These are phyloP conservation scores for Russula virescens DNA, from an alignment of 768 basidiomycete species.

Conservation along the genomic window DNA sequence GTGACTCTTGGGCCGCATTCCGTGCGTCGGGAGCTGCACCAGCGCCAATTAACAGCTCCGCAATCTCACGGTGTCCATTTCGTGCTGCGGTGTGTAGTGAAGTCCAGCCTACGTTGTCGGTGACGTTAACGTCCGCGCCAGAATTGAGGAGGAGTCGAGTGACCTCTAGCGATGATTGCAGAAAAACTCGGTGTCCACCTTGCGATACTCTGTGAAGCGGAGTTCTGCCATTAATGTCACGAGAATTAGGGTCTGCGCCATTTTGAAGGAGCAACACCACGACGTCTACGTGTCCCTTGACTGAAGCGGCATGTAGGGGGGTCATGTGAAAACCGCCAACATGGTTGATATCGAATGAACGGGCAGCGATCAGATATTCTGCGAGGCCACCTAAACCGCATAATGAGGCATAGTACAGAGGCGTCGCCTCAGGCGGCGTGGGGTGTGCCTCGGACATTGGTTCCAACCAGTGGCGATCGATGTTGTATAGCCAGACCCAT, in stretches of 20 bases:
- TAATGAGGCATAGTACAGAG: constrained; percentile 11
- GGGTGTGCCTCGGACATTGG: background rate
- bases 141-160: background rate
- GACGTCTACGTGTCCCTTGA: background rate
- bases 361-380: background rate
- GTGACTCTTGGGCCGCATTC: background rate
- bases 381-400: constrained; percentile 5
- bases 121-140: background rate
- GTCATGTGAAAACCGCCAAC: background rate
- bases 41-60: background rate
- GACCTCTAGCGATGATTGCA: too few species aligned
- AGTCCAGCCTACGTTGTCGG: background rate
- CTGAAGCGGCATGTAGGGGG: background rate
- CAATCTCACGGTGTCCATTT: background rate
- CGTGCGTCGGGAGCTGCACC: background rate
- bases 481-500: constrained; percentile 11
- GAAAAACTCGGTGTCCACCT: background rate
- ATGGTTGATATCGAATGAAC: background rate
- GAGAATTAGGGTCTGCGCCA: background rate
- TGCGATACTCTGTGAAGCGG: background rate
- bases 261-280: background rate
- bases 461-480: constrained; percentile 1
- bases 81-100: too few species aligned
- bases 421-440: background rate
- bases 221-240: background rate